Conservation (phyloP, 1,284 basidiomycete genomes). For the Hymenochaete sp. region DNA sequence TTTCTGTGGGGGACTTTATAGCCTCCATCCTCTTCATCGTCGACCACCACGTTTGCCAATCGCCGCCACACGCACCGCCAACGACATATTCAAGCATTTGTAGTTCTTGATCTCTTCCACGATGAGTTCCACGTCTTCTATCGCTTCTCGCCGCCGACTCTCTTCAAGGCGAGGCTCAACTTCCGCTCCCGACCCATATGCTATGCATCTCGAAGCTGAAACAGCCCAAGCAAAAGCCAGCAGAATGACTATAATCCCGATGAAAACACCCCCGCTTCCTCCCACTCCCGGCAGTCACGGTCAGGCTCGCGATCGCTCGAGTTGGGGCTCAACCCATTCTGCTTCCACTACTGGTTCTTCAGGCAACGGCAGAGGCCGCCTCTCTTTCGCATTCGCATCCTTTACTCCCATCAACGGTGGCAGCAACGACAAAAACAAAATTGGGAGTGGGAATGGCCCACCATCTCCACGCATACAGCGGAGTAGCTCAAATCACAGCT, state of each 20-base stretch:
- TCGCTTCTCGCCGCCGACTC: slow-evolving; percentile 20
- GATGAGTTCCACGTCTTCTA: slow-evolving; percentile 11
- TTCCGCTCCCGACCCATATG: slow-evolving; percentile 26
- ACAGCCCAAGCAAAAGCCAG: slow-evolving; percentile 21
- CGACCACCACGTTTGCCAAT: too few species aligned
- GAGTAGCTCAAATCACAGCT: slow-evolving; percentile 14
- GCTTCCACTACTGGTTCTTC: slow-evolving; percentile 10
- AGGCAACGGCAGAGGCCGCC: slow-evolving; percentile 18
- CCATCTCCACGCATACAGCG: slow-evolving; percentile 12
- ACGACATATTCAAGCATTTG: too few species aligned
- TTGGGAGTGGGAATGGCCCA: slow-evolving; percentile 9
- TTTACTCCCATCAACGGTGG: slow-evolving; percentile 22
- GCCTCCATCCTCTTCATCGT: too few species aligned
- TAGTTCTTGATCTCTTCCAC: too few species aligned
- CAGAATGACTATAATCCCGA: slow-evolving; percentile 27
- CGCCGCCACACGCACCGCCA: too few species aligned
- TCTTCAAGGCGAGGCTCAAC: slow-evolving; percentile 25
- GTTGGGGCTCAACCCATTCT: slow-evolving; percentile 20
- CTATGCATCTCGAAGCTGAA: slow-evolving; percentile 20
- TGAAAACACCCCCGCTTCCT: slow-evolving; percentile 16
- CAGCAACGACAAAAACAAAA: not conserved
- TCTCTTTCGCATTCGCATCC: slow-evolving; percentile 24
- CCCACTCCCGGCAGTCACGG: slow-evolving; percentile 5
- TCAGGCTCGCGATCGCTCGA: slow-evolving; percentile 14
- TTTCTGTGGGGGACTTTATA: too few species aligned